Percentiles rank a stretch among this genome's conserved stretches.
These are phyloP conservation scores for Dovyalis caffra DNA, from an alignment of 345 rosid species.

Conservation along the genomic window DNA sequence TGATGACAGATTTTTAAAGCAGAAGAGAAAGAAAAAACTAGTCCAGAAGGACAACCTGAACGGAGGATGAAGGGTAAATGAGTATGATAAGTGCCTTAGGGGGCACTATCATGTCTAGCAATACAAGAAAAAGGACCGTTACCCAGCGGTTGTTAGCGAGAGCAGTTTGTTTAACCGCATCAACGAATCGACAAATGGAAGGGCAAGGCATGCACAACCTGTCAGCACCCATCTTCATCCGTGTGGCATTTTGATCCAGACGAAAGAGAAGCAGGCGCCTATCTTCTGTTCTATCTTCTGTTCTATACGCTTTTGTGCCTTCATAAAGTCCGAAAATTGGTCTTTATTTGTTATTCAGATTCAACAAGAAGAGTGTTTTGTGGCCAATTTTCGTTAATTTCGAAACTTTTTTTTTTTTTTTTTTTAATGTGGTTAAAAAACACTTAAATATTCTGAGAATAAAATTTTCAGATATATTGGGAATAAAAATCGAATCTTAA, in stretches of 20 bases:
- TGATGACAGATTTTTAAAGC: constrained; percentile 46
- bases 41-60: not conserved
- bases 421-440: too few species aligned
- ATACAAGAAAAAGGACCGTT: not conserved
- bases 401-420: too few species aligned
- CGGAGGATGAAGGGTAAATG: not conserved
- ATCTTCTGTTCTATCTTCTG: constrained; percentile 67
- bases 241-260: constrained; percentile 59
- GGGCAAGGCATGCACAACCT: constrained; percentile 88
- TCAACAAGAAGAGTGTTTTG: too few species aligned
- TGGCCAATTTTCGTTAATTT: too few species aligned
- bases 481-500: too few species aligned
- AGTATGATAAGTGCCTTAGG: not conserved
- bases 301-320: constrained; percentile 79
- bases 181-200: constrained; percentile 62
- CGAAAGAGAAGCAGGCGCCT: constrained; percentile 67
- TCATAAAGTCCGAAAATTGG: constrained; percentile 81
- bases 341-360: too few species aligned
- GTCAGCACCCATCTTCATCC: constrained; percentile 75
- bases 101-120: too few species aligned
- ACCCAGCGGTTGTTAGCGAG: constrained; percentile 87
- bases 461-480: too few species aligned
- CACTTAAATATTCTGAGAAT: too few species aligned
- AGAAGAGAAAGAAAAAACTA: constrained; percentile 17
- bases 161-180: constrained; percentile 67